Percentiles rank a stretch among this genome's conserved stretches.
phyloP scores from a whole-genome alignment of 148 eudicot genomes.

The Suaeda aralocaspica region DNA sequence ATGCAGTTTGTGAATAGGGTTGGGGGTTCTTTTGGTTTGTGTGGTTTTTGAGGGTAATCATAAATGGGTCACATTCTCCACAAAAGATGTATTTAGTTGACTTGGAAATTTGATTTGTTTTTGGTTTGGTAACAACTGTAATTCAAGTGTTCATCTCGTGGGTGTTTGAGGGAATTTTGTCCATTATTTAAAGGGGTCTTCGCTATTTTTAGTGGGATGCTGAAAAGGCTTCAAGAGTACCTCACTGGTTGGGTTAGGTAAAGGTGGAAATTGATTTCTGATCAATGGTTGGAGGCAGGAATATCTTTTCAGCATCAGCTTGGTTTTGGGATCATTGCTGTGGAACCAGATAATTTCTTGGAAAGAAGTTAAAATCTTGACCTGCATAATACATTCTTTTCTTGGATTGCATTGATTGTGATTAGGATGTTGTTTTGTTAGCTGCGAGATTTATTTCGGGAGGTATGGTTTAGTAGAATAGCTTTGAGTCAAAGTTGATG shows the following conservation, averaged over 20 bases:
- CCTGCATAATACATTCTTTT: neutral
- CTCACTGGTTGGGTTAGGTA: neutral
- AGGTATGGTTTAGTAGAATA: slow-evolving; percentile 9
- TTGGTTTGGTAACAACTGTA: slow-evolving; percentile 5
- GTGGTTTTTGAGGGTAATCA: slow-evolving; percentile 33
- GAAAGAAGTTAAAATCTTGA: neutral
- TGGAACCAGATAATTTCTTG: neutral
- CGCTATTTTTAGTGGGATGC: slow-evolving; percentile 3
- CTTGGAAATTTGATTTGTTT: slow-evolving; percentile 5
- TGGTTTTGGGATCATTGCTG: slow-evolving; percentile 7
- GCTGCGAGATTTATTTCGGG: slow-evolving; percentile 12
- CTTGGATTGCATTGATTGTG: neutral
- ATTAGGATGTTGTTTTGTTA: slow-evolving; percentile 2
- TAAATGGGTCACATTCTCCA: neutral
- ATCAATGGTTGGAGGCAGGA: slow-evolving; percentile 4
- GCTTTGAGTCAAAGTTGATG: slow-evolving; percentile 9
- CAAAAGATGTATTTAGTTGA: slow-evolving; percentile 17
- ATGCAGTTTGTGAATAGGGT: slow-evolving; percentile 38
- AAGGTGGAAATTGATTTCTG: slow-evolving; percentile 12
- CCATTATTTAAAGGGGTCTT: slow-evolving; percentile 2
- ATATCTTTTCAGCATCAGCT: neutral
- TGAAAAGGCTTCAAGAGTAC: slow-evolving; percentile 5
- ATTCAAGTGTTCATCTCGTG: slow-evolving; percentile 11
- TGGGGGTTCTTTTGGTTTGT: slow-evolving; percentile 33
- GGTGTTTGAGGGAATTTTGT: slow-evolving; percentile 17